phyloP scores from a whole-genome alignment of 208 protist genomes.

The Strigomonas galati region DNA sequence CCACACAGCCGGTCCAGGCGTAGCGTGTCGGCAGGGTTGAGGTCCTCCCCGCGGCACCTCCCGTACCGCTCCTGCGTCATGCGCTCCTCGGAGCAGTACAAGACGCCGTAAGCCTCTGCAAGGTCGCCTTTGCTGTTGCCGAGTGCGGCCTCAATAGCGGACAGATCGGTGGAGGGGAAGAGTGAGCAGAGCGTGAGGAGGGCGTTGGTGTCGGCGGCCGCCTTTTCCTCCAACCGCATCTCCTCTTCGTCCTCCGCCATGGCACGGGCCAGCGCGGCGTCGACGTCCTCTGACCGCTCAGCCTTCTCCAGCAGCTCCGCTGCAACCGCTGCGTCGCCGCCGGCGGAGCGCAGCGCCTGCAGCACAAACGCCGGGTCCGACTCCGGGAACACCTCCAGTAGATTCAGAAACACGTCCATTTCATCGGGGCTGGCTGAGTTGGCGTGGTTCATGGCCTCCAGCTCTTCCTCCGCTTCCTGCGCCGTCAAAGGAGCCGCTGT shows the following conservation, averaged over 20 bases:
- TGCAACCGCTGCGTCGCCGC: conserved; percentile 28
- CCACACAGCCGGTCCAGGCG: conserved; percentile 37
- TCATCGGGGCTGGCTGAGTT: conserved; percentile 20
- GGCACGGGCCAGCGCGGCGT: conserved; percentile 37
- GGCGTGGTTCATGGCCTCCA: not conserved
- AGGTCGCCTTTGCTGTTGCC: conserved; percentile 35
- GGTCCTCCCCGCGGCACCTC: conserved; percentile 26
- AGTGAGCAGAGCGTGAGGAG: conserved; percentile 68
- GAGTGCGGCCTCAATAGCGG: conserved; percentile 53
- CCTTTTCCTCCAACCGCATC: conserved; percentile 12
- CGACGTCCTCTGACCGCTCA: conserved; percentile 17
- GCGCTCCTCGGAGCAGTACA: conserved; percentile 56
- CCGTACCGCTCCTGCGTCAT: conserved; percentile 34
- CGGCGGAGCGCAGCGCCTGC: conserved; percentile 50
- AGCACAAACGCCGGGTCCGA: conserved; percentile 47
- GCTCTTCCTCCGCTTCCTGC: conserved; percentile 1
- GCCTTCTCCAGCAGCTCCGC: conserved; percentile 28
- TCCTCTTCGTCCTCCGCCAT: conserved; percentile 38
- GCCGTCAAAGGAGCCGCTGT: not conserved
- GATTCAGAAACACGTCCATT: conserved; percentile 30
- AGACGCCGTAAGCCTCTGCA: conserved; percentile 48
- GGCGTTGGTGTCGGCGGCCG: conserved; percentile 26
- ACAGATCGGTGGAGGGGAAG: conserved; percentile 51
- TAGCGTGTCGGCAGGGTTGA: conserved; percentile 43
- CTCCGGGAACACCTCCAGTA: conserved; percentile 52